A percentile compares a stretch with the other conserved stretches of the same genome.
phyloP scores from a whole-genome alignment of 75 land plant genomes.

The Selaginella tamariscina region DNA sequence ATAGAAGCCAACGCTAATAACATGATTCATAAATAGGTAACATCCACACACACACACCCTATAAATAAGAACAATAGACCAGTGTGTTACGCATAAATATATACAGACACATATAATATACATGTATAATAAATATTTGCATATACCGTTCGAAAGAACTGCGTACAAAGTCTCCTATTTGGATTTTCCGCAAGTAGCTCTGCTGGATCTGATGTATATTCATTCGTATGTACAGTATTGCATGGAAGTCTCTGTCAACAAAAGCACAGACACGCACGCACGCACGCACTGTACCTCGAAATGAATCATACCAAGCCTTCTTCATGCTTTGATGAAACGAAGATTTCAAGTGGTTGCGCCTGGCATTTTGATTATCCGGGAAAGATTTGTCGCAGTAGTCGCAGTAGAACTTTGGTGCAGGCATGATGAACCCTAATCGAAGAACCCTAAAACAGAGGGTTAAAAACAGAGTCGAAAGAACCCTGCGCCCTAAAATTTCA shows the following conservation, averaged over 20 bases:
- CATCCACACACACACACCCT: too few relatives aligned
- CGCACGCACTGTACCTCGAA: conserved; percentile 24
- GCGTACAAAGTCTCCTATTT: neutral
- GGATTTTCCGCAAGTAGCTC: neutral
- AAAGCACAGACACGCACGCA: neutral
- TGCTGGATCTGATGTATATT: conserved; percentile 4
- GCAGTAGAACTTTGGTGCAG: conserved; percentile 69
- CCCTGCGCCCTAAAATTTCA: too few relatives aligned
- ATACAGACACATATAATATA: too few relatives aligned
- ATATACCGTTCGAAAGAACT: conserved; percentile 11
- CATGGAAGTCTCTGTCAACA: too few relatives aligned
- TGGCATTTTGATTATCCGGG: conserved; percentile 60
- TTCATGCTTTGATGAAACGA: conserved; percentile 52
- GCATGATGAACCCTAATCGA: conserved; percentile 27
- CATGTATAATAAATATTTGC: too few relatives aligned
- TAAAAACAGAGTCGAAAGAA: too few relatives aligned
- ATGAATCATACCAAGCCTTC: conserved; percentile 71
- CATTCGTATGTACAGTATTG: too few relatives aligned
- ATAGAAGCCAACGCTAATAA: too few relatives aligned
- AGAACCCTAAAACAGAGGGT: neutral
- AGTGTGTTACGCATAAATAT: too few relatives aligned
- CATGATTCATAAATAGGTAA: too few relatives aligned
- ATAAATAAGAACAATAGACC: too few relatives aligned
- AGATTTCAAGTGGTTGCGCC: conserved; percentile 63
- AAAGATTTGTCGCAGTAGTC: conserved; percentile 96